Percentiles rank a stretch among this genome's conserved stretches.
These are phyloP conservation scores for Gossypium rotundifolium DNA, from an alignment of 345 rosid genomes.

Conservation along the genomic window DNA sequence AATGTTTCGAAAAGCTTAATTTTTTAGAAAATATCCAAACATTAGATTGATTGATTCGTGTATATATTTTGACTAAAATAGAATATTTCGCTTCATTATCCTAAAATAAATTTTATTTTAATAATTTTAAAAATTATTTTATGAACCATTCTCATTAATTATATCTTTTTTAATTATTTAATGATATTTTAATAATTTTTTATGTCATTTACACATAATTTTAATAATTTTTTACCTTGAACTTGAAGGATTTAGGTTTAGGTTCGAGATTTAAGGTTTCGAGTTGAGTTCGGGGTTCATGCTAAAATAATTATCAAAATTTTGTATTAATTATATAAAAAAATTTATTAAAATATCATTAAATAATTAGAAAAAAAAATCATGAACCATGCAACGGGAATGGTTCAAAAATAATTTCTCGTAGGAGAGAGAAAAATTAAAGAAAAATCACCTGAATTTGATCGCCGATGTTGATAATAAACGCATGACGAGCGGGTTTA, in stretches of 20 bases:
- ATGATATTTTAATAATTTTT: no score
- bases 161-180: rapidly evolving
- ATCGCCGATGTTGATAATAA: constrained; percentile 73
- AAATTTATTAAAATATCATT: no score
- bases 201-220: no score
- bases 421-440: neutral
- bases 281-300: rapidly evolving
- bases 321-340: no score
- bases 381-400: rapidly evolving
- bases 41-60: no score
- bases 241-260: no score
- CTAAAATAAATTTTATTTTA: neutral
- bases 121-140: neutral
- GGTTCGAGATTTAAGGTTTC: rapidly evolving
- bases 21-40: neutral
- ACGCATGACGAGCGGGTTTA: constrained; percentile 74
- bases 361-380: rapidly evolving
- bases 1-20: neutral
- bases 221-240: no score
- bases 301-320: no score
- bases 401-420: rapidly evolving
- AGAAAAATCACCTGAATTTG: neutral
- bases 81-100: neutral
- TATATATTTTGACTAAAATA: neutral
- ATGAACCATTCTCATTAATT: rapidly evolving